Evolutionary conservation across 805 yeast species (phyloP), one percentile per base, ranked within the genome.

Genomic region (Pichia nakasei): DNA sequence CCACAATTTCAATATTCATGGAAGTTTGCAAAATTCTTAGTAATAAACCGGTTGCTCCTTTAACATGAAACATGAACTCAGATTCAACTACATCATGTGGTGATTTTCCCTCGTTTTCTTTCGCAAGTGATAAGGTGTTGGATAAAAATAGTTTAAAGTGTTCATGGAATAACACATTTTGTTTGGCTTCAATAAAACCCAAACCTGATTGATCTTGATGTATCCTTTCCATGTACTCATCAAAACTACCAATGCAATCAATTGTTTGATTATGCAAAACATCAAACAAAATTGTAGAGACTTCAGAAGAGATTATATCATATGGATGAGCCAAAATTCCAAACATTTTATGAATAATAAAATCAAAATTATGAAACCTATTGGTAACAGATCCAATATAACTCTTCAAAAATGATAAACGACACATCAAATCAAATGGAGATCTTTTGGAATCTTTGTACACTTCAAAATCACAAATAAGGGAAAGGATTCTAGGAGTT

Each of bases 271-370:
- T 58, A 17, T 52, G 38, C 11, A 60, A 22, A 37, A 52, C 39
- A 39, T 56, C 71, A 11, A 76, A 73, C 36, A 87, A 57, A 5
- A 81, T 63, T 2, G 76, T 68, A 0, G 89, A 91, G 39, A 84
- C 65, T 41, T 78, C 78, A 19, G 73, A 77, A 20, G 95, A 69
- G 6, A 89, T 88, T 11, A 77, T 76, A 45, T 80, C 81, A 56
- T 84, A 84, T 6, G 84, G 82, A 57, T 85, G 88, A 37, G 74
- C 68, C 35, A 82, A 58, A 26, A 73, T 67, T 1, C 59, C 59
- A 52, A 78, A 64, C 47, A 81, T 63, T 49, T 72, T 59, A 0
- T 69, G 53, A 20, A 77, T 53, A 4, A 72, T 46, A 2, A 59
- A 61, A 8, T 70, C 75, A n/a, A 76, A 66, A 21, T 70, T 60